Evolutionary conservation across 1,284 basidiomycete species (phyloP), one percentile per base, ranked within the genome.

Genomic region (Sanghuangporus weigelae): DNA sequence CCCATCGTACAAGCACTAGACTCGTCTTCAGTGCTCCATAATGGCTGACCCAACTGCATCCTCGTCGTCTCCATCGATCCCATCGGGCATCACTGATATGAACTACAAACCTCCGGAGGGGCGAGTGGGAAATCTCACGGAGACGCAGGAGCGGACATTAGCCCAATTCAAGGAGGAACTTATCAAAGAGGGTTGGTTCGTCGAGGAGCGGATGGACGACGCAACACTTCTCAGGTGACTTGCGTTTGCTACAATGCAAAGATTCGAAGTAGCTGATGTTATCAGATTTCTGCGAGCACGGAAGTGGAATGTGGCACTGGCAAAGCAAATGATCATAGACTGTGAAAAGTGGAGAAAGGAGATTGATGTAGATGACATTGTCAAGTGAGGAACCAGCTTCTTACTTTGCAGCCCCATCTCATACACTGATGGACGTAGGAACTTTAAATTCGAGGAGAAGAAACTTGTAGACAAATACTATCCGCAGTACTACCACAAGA

Each of bases 401-500:
- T 7, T 51, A 21, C 40, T 36, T 14, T 39, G 36, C 16, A 12
- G 11, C 23, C 31, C 36, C 23, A 12, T 44, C 11, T 39, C 16
- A 36, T 49, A 53, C 16, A 46, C 8, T 39, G 21, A 26, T 50
- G 49, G 14, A n/a, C 46, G 2, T 68, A 95, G 92, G 69, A 89
- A 86, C 71, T 98, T 98, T 75, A 85, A 92, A 67, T 98, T 96
- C 76, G 85, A 84, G 66, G 96, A 98, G 77, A 90, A 89, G 73
- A 78, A 77, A 51, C 80, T 87, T 69, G 95, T 98, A 12, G 86
- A 95, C 81, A 89, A 95, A 77, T 93, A 92, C 73, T 98, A 98
- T 74, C 96, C 96, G 1, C 93, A 97, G 73, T 98, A 86, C 78
- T 96, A 98, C 76, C 96, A 98, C 81, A 96, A 96, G 81, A 92